These are phyloP conservation scores for Cenchrus fungigraminus DNA, from an alignment of 176 grass and related monocot genomes.

Conservation along the genomic window DNA sequence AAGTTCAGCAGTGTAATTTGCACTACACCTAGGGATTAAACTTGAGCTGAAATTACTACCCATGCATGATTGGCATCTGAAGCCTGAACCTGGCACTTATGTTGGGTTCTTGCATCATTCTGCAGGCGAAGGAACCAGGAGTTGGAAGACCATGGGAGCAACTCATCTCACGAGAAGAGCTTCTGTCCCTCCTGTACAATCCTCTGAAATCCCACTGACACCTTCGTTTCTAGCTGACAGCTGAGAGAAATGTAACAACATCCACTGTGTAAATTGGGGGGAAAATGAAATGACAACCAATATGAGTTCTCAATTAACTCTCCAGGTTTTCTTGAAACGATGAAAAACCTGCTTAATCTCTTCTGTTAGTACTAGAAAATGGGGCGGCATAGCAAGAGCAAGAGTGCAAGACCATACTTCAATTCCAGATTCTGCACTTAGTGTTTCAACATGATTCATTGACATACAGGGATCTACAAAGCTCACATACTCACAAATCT, in stretches of 20 bases:
- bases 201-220: constrained; percentile 49
- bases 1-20: neutral
- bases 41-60: neutral
- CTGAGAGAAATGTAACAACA: neutral
- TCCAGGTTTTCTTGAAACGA: neutral
- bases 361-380: neutral
- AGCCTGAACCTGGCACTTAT: neutral
- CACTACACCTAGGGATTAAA: neutral
- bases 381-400: neutral
- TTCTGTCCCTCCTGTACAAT: constrained; percentile 42
- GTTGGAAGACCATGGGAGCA: constrained; percentile 21
- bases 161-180: neutral
- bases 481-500: constrained; percentile 20
- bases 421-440: neutral
- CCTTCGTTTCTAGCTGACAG: neutral
- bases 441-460: constrained; percentile 11
- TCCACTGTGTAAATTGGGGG: constrained; percentile 19
- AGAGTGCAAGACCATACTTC: neutral
- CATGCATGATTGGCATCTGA: neutral
- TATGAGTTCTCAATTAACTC: neutral
- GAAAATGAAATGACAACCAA: constrained; percentile 6
- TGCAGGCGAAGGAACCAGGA: constrained; percentile 49
- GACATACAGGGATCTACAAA: neutral
- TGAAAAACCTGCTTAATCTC: neutral
- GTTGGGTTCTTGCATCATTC: neutral